Conservation (phyloP, 495 filamentous ascomycete genomes). For the Filosporella fistucella region DNA sequence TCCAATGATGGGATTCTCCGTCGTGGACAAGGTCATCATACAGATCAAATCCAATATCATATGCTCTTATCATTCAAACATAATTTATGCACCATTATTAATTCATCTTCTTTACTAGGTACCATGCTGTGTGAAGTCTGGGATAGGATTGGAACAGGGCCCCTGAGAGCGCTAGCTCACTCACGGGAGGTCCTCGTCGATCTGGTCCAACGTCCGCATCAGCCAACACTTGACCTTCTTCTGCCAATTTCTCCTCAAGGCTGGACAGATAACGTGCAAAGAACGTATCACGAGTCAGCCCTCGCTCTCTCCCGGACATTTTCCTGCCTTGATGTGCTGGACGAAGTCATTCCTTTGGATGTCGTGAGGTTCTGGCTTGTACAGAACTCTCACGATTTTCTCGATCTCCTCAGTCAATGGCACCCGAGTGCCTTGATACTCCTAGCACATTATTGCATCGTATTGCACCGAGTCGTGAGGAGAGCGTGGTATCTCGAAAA, state of each 20-base stretch:
- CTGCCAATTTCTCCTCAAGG: not conserved
- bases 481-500: slow-evolving; percentile 6
- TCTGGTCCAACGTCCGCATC: not conserved
- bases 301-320: slow-evolving; percentile 4
- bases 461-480: slow-evolving; percentile 8
- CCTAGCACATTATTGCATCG: slow-evolving; percentile 14
- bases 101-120: too few species aligned
- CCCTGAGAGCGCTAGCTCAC: slow-evolving; percentile 1
- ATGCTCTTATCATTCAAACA: too few species aligned
- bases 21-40: too few species aligned
- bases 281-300: slow-evolving; percentile 6
- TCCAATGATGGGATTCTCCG: too few species aligned
- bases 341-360: slow-evolving; percentile 2
- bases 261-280: not conserved
- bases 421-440: slow-evolving; percentile 15
- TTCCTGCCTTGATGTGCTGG: not conserved
- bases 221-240: slow-evolving; percentile 3
- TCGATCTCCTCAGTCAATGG: slow-evolving; percentile 4
- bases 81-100: too few species aligned
- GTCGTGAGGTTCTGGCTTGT: slow-evolving; percentile 13
- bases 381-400: not conserved
- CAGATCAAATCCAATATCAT: too few species aligned
- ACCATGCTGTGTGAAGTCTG: slow-evolving; percentile 12
- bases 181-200: slow-evolving; percentile 7
- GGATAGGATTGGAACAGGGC: slow-evolving; percentile 3